phyloP scores from a whole-genome alignment of 164 flowering plant species.

The Magnolia officinalis region DNA sequence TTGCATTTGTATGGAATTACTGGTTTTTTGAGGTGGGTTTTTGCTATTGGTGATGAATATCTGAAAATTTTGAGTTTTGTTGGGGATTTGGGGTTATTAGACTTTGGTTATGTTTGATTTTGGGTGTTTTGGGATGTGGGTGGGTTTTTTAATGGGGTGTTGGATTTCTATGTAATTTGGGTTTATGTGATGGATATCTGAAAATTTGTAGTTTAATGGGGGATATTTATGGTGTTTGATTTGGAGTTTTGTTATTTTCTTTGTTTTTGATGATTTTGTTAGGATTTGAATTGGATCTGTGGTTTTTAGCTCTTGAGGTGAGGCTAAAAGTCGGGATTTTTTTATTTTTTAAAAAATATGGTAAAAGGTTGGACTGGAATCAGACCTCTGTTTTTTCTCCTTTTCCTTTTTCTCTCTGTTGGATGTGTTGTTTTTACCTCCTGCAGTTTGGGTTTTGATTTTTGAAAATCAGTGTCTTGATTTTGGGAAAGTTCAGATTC shows the following conservation, averaged over 20 bases:
- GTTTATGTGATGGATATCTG: background rate
- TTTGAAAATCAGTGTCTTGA: constrained; percentile 8
- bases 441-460: constrained; percentile 9
- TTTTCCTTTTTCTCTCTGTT: background rate
- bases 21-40: constrained; percentile 2
- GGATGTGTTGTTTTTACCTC: constrained; percentile 6
- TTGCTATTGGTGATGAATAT: background rate
- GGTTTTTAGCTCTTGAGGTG: constrained; percentile 22
- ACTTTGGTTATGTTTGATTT: background rate
- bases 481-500: constrained; percentile 15
- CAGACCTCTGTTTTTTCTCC: constrained; percentile 1
- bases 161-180: background rate
- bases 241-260: background rate
- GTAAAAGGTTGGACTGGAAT: background rate
- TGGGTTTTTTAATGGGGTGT: background rate
- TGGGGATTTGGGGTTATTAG: background rate
- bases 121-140: background rate
- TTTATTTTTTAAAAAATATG: background rate
- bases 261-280: constrained; percentile 8
- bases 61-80: background rate
- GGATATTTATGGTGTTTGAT: background rate
- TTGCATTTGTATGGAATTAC: background rate
- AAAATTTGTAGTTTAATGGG: background rate
- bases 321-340: constrained; percentile 16
- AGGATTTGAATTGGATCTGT: constrained; percentile 20